Base-by-base conservation (phyloP, 345 rosid genomes). In the Euphorbia peplus region DNA sequence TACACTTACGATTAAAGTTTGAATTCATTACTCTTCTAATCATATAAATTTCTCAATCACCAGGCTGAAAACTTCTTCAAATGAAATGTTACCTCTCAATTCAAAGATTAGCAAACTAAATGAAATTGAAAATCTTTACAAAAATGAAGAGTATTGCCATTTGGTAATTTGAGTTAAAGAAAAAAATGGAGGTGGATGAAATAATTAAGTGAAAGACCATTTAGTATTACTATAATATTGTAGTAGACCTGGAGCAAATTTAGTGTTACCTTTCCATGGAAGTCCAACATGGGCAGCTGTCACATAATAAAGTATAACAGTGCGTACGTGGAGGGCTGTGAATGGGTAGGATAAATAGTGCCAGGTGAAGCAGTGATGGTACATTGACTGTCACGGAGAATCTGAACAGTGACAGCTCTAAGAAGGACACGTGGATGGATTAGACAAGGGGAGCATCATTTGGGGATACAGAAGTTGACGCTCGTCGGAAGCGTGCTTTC, bases 401-500 rank as follows among this genome's bases (percentile, higher is more conserved):
- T 80, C 73, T 70, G 64, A 76, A 61, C 73, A 79, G 72, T 71
- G 3, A 24, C 42, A 6, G 12, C 52, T 57, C 25, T 44, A 3
- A 12, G 10, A 0, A 0, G 56, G 60, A 62, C 70, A 65, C 75
- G 78, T 76, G 83, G n/a, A 21, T 15, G 5, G 76, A 73, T 73
- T 0, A 39, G 79, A 77, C 76, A 24, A 21, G 25, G 18, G 47
- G 13, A 57, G 69, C 60, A 79, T 73, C n/a, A 53, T 22, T 8
- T n/a, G 21, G 35, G 15, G 63, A 29, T 16, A 19, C 55, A 18
- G 3, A n/a, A 30, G 15, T 35, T 41, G 78, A 56, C 72, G 62
- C 61, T 10, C 69, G 75, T 75, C 77, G 70, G 75, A 65, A 69
- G 80, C 75, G 80, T 73, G 83, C 61, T 58, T 32, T 11, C 21